These are phyloP conservation scores for Byssothecium circinans DNA, from an alignment of 2,329 filamentous ascomycete species.

Conservation along the genomic window DNA sequence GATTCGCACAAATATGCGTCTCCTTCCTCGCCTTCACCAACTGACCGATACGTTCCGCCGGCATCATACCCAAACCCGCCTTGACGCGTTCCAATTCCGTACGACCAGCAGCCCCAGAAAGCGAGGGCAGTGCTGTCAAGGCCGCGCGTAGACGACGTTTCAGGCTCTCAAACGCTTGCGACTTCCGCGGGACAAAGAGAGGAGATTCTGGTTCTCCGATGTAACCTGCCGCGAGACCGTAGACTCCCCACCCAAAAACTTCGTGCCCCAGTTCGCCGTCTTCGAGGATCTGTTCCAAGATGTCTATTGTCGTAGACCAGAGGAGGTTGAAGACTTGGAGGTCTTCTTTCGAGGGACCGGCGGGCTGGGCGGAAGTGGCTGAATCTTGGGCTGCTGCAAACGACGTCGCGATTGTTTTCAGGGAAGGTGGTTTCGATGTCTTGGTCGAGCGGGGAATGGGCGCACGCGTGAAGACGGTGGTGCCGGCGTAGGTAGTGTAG, in stretches of 20 bases:
- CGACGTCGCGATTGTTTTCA: constrained; percentile 12
- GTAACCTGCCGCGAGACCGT: constrained; percentile 20
- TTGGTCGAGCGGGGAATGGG: background rate
- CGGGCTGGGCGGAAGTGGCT: constrained; percentile 12
- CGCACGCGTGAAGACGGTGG: constrained; percentile 13
- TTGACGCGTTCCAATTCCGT: background rate
- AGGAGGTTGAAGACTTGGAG: constrained; percentile 18
- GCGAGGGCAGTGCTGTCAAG: constrained; percentile 7
- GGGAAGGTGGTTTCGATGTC: background rate
- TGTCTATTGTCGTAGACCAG: constrained; percentile 12
- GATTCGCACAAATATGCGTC: constrained; percentile 17
- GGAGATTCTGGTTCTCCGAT: constrained; percentile 2
- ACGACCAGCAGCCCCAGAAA: constrained; percentile 14
- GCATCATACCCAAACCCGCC: background rate
- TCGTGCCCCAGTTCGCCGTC: constrained; percentile 13
- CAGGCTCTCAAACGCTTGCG: constrained; percentile 6
- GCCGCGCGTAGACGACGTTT: constrained; percentile 13
- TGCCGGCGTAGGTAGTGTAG: constrained; percentile 11
- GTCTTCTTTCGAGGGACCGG: constrained; percentile 13
- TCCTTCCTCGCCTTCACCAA: constrained; percentile 16
- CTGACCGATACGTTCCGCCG: constrained; percentile 1
- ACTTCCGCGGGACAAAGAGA: background rate
- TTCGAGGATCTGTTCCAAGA: constrained; percentile 15
- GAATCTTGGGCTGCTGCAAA: constrained; percentile 24
- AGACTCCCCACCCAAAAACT: constrained; percentile 23